phyloP scores from a whole-genome alignment of 2,329 filamentous ascomycete genomes.

The Chaetothyriales sp. region DNA sequence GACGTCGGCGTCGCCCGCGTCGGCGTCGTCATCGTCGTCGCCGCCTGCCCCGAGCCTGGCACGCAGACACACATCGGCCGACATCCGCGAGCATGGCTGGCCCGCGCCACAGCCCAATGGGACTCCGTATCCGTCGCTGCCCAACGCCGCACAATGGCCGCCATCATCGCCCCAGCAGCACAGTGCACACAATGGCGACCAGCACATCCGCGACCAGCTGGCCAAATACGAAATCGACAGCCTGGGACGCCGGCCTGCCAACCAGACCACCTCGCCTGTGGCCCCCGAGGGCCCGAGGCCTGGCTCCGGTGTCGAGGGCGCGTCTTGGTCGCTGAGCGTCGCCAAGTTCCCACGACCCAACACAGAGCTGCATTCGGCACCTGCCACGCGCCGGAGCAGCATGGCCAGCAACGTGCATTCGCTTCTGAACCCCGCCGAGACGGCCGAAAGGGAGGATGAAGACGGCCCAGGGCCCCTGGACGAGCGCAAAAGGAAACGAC shows the following conservation, averaged over 20 bases:
- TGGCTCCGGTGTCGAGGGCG: constrained; percentile 13
- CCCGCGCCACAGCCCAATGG: constrained; percentile 31
- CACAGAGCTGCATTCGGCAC: constrained; percentile 32
- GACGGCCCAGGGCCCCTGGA: constrained; percentile 37
- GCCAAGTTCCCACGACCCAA: constrained; percentile 15
- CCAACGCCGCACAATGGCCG: constrained; percentile 46
- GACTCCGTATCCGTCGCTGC: constrained; percentile 54
- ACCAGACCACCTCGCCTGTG: constrained; percentile 9
- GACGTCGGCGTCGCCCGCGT: constrained; percentile 41
- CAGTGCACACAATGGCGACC: constrained; percentile 34
- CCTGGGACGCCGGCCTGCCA: constrained; percentile 30
- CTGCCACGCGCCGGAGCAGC: constrained; percentile 53
- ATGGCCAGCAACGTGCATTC: constrained; percentile 60
- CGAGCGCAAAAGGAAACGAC: constrained; percentile 49
- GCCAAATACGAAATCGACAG: constrained; percentile 53
- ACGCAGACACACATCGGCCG: constrained; percentile 83
- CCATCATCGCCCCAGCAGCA: constrained; percentile 41
- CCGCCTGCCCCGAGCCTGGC: constrained; percentile 51
- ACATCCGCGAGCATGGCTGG: constrained; percentile 82
- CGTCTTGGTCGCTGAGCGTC: constrained; percentile 11
- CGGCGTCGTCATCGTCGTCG: constrained; percentile 40
- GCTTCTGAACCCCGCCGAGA: constrained; percentile 54
- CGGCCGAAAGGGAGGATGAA: constrained; percentile 51
- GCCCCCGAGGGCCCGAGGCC: constrained; percentile 12
- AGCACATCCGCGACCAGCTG: constrained; percentile 48